Conservation (phyloP, 179 eudicot species). For the Camellia oleifera region DNA sequence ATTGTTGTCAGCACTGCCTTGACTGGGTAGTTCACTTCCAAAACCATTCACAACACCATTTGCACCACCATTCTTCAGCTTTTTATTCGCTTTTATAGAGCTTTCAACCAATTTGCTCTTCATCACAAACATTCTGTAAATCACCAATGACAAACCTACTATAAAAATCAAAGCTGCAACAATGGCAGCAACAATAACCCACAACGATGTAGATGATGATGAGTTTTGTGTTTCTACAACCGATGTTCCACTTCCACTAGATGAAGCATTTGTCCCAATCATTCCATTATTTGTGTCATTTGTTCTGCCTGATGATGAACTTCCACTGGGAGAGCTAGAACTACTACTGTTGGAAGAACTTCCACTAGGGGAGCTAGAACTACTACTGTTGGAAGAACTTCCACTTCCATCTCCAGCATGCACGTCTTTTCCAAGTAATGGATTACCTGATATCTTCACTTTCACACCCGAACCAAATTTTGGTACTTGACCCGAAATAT, state of each 20-base stretch:
- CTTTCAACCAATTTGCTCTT: slow-evolving; percentile 9
- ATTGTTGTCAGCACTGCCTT: slow-evolving; percentile 26
- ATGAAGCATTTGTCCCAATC: too few species aligned
- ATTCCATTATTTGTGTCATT: too few species aligned
- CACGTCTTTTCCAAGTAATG: slow-evolving; percentile 39
- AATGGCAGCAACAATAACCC: slow-evolving; percentile 10
- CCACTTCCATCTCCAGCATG: slow-evolving; percentile 21
- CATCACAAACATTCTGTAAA: slow-evolving; percentile 10
- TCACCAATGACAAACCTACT: slow-evolving; percentile 8
- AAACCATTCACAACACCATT: slow-evolving; percentile 14
- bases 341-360: not conserved
- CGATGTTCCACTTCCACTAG: not conserved
- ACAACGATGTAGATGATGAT: not conserved
- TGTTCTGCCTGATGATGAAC: too few species aligned
- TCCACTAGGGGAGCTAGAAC: not conserved
- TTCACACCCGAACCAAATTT: slow-evolving; percentile 32
- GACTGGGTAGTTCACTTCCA: slow-evolving; percentile 31
- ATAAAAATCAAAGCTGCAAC: not conserved
- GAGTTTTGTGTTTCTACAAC: too few species aligned
- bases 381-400: not conserved
- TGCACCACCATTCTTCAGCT: not conserved
- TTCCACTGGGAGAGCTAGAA: too few species aligned
- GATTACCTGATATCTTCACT: slow-evolving; percentile 43
- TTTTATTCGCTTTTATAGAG: not conserved
- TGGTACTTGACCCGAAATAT: slow-evolving; percentile 57